phyloP scores from a whole-genome alignment of 192 early-diverging fungal species.

The Gonapodya sp. region DNA sequence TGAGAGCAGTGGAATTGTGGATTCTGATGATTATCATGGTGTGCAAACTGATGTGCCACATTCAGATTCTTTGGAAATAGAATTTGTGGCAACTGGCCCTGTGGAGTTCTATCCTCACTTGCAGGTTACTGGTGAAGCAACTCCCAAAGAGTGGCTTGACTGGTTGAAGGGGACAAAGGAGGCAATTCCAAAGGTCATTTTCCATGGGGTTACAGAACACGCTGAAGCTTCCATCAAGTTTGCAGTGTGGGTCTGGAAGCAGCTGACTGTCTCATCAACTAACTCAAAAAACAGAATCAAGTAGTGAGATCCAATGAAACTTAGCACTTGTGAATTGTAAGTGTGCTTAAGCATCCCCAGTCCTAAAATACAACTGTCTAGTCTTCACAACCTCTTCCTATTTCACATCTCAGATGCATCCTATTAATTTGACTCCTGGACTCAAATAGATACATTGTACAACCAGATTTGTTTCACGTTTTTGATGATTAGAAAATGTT shows the following conservation, averaged over 20 bases:
- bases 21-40: neutral
- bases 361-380: no score
- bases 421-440: no score
- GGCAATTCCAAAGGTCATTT: neutral
- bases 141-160: slow-evolving; percentile 3
- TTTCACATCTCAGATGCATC: no score
- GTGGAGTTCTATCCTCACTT: slow-evolving; percentile 7
- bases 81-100: slow-evolving; percentile 4
- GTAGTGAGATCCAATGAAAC: no score
- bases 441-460: no score
- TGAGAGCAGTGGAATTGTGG: neutral
- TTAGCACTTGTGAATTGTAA: no score
- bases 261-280: neutral
- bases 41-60: neutral
- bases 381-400: no score
- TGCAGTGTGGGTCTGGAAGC: neutral
- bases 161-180: neutral
- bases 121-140: neutral
- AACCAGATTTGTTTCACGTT: no score
- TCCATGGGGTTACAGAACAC: neutral
- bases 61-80: neutral
- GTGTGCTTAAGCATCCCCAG: no score
- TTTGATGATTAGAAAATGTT: no score
- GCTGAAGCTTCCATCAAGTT: neutral
- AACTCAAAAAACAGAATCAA: no score